phyloP scores from a whole-genome alignment of 208 protist species.

The Tetramitus jugosus region DNA sequence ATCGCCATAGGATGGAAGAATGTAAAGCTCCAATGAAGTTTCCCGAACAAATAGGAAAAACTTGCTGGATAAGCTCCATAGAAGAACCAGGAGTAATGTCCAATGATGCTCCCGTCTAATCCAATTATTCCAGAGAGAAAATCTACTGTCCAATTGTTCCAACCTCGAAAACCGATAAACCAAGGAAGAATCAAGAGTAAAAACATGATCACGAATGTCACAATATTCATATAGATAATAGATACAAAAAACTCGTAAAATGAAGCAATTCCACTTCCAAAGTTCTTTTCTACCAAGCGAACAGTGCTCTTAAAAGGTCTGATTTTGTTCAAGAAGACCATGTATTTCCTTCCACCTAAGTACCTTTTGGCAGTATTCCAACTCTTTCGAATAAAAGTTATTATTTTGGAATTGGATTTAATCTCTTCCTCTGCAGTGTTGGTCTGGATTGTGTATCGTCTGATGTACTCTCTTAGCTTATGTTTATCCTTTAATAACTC shows the following conservation, averaged over 20 bases:
- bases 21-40: background rate
- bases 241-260: conserved; percentile 12
- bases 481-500: too few species aligned
- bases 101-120: background rate
- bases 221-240: background rate
- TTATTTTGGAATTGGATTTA: too few species aligned
- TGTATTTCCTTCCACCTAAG: too few species aligned
- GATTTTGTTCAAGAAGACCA: background rate
- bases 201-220: background rate
- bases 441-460: too few species aligned
- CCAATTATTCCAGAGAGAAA: background rate
- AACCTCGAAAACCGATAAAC: background rate
- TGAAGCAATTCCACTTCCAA: conserved; percentile 13
- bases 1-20: background rate
- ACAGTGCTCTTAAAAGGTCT: background rate
- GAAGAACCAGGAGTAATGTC: background rate
- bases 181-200: conserved; percentile 7
- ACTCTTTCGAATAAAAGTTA: too few species aligned
- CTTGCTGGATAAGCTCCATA: background rate
- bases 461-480: too few species aligned
- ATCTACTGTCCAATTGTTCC: background rate
- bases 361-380: too few species aligned
- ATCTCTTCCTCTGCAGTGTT: too few species aligned
- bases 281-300: background rate
- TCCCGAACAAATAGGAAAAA: background rate